Base-by-base conservation (phyloP, 306 rosid genomes). In the Trichosanthes cucumerina region DNA sequence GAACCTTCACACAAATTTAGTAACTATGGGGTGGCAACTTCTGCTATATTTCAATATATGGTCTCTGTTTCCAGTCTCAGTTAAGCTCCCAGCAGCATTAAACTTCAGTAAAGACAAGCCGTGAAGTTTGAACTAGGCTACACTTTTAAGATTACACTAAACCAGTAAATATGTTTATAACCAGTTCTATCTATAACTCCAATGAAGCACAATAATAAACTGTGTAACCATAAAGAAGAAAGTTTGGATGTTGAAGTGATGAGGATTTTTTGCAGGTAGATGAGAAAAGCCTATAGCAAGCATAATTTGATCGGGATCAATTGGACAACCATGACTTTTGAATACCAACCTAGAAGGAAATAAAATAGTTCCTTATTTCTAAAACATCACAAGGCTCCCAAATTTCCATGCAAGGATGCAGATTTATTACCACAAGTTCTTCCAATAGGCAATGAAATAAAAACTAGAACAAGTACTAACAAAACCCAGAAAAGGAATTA, bases 41-140 rank as follows among this genome's bases (percentile, higher is more conserved):
- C 28, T 68, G 31, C 75, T 31, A 60, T 26, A 43, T 69, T 39
- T 44, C 57, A 31, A 73, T 28, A 49, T 15, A 26, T 73, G 60
- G 26, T 50, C 44, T 16, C 44, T 18, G 62, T 18, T 50, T 34
- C 76, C 10, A 70, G 54, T 47, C 9, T 7, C 26, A 3, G 43
- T 73, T 15, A 13, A 44, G n/a, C 56, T 43, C 38, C 38, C 56
- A 23, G 38, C 56, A 13, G 56, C n/a, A 24, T 18, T 24, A 15
- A 19, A 49, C 21, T 73, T 47, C 43, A 73, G 78, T 28, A 47
- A 47, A 72, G 59, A 71, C 14, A 7, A 47, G 41, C 23, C 41
- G 4, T 64, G 72, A 64, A 64, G 72, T 19, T 47, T 47, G 77
- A 72, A 72, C 8, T 72, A 18, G 12, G 77, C 77, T 72, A 72